Evolutionary conservation across 805 yeast genomes (phyloP).

Genomic region (Candida morakotiae): DNA sequence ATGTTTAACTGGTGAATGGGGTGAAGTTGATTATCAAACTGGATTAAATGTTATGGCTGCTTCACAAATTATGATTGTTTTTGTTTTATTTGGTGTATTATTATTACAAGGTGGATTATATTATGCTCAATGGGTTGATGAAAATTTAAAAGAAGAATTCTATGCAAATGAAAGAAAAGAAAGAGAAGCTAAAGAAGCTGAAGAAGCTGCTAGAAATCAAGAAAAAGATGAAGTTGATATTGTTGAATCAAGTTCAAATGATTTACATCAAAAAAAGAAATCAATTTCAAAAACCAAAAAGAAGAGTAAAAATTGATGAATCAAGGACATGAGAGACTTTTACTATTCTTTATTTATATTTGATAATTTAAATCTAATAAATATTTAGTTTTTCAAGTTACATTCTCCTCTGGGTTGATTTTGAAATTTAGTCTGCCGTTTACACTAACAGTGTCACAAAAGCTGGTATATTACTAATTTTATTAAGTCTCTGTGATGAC

Average conservation of each 20-base stretch:
- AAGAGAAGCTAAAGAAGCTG: constrained; percentile 21
- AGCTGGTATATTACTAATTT: too few relatives aligned
- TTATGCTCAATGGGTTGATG: constrained; percentile 70
- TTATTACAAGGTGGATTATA: constrained; percentile 84
- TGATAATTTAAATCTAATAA: too few relatives aligned
- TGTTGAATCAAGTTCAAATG: too few relatives aligned
- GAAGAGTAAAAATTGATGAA: constrained; percentile 4
- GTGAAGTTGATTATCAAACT: constrained; percentile 81
- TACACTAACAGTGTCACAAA: too few relatives aligned
- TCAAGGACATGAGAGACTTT: background rate
- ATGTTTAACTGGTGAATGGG: constrained; percentile 77
- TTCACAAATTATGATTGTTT: constrained; percentile 68
- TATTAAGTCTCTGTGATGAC: too few relatives aligned
- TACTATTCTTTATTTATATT: background rate
- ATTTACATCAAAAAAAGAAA: constrained; percentile 9
- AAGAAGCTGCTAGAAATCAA: constrained; percentile 13
- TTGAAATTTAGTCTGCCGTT: too few relatives aligned
- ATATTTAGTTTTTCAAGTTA: too few relatives aligned
- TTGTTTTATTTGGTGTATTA: constrained; percentile 73
- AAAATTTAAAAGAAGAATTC: constrained; percentile 29
- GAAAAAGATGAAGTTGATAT: constrained; percentile 10
- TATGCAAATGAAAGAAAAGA: constrained; percentile 23
- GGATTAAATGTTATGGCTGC: constrained; percentile 94
- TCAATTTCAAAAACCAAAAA: constrained; percentile 4
- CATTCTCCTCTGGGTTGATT: too few relatives aligned